These are phyloP conservation scores for Phytopythium boreale DNA, from an alignment of 352 stramenopile genomes.

Conservation along the genomic window DNA sequence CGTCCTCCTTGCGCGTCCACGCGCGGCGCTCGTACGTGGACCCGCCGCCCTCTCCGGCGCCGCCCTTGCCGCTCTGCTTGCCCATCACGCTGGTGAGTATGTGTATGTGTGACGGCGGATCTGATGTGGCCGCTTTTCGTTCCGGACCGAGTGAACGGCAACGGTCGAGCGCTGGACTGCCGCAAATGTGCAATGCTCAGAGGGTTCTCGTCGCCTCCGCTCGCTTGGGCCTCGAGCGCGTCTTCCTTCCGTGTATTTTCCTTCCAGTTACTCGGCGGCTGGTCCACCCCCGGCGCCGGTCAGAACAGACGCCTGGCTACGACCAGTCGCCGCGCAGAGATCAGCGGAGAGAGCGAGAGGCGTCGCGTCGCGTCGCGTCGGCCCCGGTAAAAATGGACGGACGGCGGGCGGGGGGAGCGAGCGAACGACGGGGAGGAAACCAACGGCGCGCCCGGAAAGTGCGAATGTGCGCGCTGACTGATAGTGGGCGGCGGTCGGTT, in stretches of 20 bases:
- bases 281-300: neutral
- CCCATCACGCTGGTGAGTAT: slow-evolving; percentile 31
- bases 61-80: slow-evolving; percentile 48
- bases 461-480: neutral
- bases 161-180: slow-evolving; percentile 2
- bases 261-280: neutral
- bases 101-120: neutral
- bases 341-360: neutral
- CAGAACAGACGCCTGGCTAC: slow-evolving; percentile 1
- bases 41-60: slow-evolving; percentile 34
- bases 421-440: neutral
- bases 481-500: neutral
- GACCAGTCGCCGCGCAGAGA: neutral
- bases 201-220: neutral
- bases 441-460: neutral
- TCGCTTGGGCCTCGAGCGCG: neutral
- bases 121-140: neutral
- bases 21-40: slow-evolving; percentile 81
- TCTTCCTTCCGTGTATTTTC: neutral
- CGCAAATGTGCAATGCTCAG: slow-evolving; percentile 4
- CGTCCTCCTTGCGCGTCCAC: slow-evolving; percentile 85
- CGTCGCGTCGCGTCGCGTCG: neutral
- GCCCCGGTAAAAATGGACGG: neutral
- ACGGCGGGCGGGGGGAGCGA: neutral
- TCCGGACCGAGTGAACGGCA: neutral